Base-by-base conservation (phyloP, 805 yeast genomes). In the Starmera pachycereana region DNA sequence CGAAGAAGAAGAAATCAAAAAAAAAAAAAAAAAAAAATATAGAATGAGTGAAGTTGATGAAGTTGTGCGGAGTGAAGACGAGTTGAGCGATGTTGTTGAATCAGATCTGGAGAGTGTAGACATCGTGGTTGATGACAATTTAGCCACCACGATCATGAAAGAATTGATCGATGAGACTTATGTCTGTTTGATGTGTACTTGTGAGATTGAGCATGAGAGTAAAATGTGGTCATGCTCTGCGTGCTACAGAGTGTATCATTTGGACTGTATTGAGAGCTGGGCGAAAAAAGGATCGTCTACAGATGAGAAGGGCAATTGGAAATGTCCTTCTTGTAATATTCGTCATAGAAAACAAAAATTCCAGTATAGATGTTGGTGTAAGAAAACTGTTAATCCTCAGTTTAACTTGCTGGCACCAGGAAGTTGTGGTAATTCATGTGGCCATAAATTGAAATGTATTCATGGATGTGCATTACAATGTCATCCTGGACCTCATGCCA, bases 401-500 rank as follows among this genome's bases (percentile, higher is more conserved):
- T 59, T 69, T 1, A 77, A 80, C 50, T 59, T 68, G 14, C 58
- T 78, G 38, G 62, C 69, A 37, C 96, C 96, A 0, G 92, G 88
- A 48, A 80, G 92, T 37, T 89, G 97, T 67, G 96, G 96, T 3
- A 88, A 83, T 54, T 69, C 85, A 1, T 88, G 97, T 63, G 71
- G 72, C 38, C 62, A 66, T 32, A 69, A 73, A 29, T 65, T 80
- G 38, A 56, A 60, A 1, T 83, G 96, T 56, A 69, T 78, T 2
- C 97, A 88, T 55, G 73, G 76, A 3, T 88, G 97, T 53, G 60
- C 83, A 1, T 61, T 77, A 4, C 69, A 71, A 12, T 88, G 97
- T 56, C 97, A 88, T 57, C 90, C 96, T 3, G 97, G 96, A 0
- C 82, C 88, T 1, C 96, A 89, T 58, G 77, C 86, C 1, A 65